These are phyloP conservation scores for Silene coronaria DNA, from an alignment of 179 eudicot genomes.

Conservation along the genomic window DNA sequence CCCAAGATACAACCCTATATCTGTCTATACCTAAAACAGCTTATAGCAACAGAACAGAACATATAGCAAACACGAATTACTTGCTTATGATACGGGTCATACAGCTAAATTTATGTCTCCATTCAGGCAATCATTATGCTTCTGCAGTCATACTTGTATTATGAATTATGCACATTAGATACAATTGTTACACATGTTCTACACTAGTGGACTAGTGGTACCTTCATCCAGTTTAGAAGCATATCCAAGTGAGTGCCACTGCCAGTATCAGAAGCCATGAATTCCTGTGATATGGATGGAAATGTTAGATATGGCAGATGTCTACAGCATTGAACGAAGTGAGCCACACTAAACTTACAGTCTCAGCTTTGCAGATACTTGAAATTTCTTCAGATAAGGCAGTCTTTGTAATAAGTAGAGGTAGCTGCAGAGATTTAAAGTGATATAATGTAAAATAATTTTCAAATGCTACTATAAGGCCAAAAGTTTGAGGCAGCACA, in stretches of 20 bases:
- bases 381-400: constrained; percentile 55
- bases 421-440: constrained; percentile 52
- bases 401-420: constrained; percentile 55
- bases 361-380: constrained; percentile 48
- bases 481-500: neutral
- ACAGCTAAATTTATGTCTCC: neutral
- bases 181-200: neutral
- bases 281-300: constrained; percentile 40
- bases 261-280: constrained; percentile 28
- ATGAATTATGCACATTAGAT: neutral
- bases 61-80: constrained; percentile 1
- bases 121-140: neutral
- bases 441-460: neutral
- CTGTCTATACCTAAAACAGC: neutral
- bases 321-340: neutral
- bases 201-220: constrained; percentile 23
- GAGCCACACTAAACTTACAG: constrained; percentile 34
- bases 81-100: neutral
- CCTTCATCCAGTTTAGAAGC: constrained; percentile 94
- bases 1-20: neutral
- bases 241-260: constrained; percentile 51
- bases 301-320: constrained; percentile 13
- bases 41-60: neutral
- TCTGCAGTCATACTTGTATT: neutral
- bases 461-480: constrained; percentile 1